Conservation (phyloP, 2,329 filamentous ascomycete genomes). For the Thielaviopsis ethacetica region DNA sequence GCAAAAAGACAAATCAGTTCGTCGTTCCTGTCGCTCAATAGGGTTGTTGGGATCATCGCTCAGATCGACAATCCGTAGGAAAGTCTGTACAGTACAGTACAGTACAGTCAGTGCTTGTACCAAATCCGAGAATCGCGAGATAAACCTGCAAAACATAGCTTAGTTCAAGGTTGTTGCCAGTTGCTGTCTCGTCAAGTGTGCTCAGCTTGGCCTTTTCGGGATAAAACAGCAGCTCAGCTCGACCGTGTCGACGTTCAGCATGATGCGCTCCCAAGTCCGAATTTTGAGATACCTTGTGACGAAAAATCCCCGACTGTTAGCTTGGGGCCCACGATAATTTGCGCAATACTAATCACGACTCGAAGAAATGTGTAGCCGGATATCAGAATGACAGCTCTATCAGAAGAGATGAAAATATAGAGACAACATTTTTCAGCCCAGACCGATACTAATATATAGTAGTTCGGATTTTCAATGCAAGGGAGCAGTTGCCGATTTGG, state of each 20-base stretch:
- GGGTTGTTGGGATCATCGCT: too few relatives aligned
- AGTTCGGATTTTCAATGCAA: neutral
- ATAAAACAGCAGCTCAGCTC: neutral
- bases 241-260: neutral
- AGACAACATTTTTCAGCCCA: neutral
- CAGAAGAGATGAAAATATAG: too few relatives aligned
- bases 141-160: neutral
- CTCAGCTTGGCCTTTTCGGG: neutral
- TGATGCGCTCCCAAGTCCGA: neutral
- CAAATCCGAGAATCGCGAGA: too few relatives aligned
- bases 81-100: too few relatives aligned
- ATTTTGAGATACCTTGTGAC: neutral
- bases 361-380: too few relatives aligned
- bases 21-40: too few relatives aligned
- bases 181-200: neutral
- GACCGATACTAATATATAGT: neutral
- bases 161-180: neutral
- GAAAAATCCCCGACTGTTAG: neutral
- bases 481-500: neutral
- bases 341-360: too few relatives aligned
- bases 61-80: neutral
- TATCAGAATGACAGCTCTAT: neutral
- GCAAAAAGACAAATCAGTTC: too few relatives aligned
- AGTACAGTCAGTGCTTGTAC: too few relatives aligned
- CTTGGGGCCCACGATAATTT: too few relatives aligned